Base-by-base conservation (phyloP, 352 stramenopile species). In the Pelagophyceae sp. region DNA sequence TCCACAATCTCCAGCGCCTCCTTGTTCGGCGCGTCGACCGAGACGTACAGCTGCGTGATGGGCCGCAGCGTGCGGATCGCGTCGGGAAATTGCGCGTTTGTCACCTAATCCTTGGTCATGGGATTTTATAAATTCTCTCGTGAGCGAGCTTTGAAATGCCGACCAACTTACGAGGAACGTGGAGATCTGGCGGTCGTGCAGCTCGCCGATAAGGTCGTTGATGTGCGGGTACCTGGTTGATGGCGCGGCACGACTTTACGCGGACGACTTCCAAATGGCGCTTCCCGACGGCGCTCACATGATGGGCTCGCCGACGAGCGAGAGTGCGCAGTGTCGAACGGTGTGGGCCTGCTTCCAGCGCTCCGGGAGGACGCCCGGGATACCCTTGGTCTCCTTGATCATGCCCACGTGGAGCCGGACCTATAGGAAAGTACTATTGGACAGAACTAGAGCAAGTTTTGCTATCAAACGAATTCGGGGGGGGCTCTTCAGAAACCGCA, bases 21-120 rank as follows among this genome's bases (percentile, higher is more conserved):
- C 79, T 97, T 96, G 2, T 91, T 99, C 3, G 92, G 89, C 3
- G 95, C 96, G 81, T 99, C 96, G 25, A 99, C 91, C 79, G 90
- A 97, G n/a, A 99, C 95, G 83, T 99, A 99, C 38, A 99, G 83
- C 82, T 99, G 96, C 29, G 96, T 99, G 74, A 99, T 96, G 0
- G 96, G 96, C 72, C 95, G 86, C 0, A 99, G 85, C 71, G 88
- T 90, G 0, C 88, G 85, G 82, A 99, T 98, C 61, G 94, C 95
- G 78, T 98, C 88, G 0, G 96, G 96, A 86, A 99, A 98, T 84
- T 99, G 95, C 32, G 94, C 95, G 81, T 99, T 99, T 0, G 94
- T 99, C 1, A 99, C 96, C 6, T n/a, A n/a, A n/a, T n/a, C n/a
- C n/a, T n/a, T n/a, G n/a, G n/a, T n/a, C n/a, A n/a, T n/a, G n/a